These are phyloP conservation scores for Dipteronia sinensis DNA, from an alignment of 345 rosid genomes.

Conservation along the genomic window DNA sequence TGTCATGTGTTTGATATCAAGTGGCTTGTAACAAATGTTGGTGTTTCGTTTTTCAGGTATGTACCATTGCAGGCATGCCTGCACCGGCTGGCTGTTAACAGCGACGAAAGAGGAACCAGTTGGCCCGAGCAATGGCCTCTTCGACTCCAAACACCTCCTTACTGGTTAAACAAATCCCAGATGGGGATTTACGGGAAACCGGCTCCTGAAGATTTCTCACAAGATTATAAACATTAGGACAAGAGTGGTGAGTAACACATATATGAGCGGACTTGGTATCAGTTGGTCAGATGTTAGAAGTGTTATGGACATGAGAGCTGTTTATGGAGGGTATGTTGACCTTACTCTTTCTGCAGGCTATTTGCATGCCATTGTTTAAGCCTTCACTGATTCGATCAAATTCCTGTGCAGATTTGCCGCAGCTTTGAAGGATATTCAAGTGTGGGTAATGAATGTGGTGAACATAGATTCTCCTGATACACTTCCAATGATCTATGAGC, in stretches of 20 bases:
- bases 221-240: conserved; percentile 86
- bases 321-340: conserved; percentile 76
- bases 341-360: not conserved
- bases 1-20: not conserved
- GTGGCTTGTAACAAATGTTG: not conserved
- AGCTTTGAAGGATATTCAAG: conserved; percentile 67
- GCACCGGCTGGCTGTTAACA: conserved; percentile 58
- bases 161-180: conserved; percentile 82
- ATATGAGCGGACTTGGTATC: conserved; percentile 76
- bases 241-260: conserved; percentile 61
- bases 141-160: conserved; percentile 66
- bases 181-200: conserved; percentile 95
- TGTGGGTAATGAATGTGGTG: conserved; percentile 89
- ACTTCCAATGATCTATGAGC: conserved; percentile 83
- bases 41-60: conserved; percentile 52
- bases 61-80: conserved; percentile 86
- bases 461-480: conserved; percentile 83
- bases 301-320: conserved; percentile 96
- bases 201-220: conserved; percentile 72
- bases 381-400: not conserved
- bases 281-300: conserved; percentile 82
- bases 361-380: not conserved
- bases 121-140: conserved; percentile 89
- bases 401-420: conserved; percentile 69
- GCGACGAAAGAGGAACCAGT: conserved; percentile 55